Evolutionary conservation across 129 eudicot genomes (phyloP), one percentile per base, ranked within the genome.

Genomic region (Pseudognaphalium luteoalbum): DNA sequence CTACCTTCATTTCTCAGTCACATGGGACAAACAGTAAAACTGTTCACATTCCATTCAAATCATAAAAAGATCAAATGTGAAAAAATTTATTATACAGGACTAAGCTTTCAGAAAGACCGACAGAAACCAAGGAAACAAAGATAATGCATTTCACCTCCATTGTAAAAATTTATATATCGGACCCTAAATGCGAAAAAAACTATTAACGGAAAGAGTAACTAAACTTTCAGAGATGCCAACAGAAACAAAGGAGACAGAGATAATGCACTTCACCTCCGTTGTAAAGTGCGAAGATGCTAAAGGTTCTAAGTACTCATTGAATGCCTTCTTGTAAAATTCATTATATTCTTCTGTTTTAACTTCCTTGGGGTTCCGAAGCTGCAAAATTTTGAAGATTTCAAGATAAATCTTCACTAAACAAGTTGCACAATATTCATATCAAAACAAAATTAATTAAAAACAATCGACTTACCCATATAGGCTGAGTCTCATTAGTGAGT

Each of bases 211-310:
- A 10, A 54, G 17, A 75, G 59, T 14, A 32, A 34, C 35, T 47
- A 66, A 30, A 47, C 10, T 76, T 65, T 4, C 8, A 21, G 7
- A 16, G 1, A 61, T 39, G 30, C 25, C 30, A 25, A 69, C 62
- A 9, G 6, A 73, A 72, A 72, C 12, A 9, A 35, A 3, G 4
- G 63, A 56, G 20, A 66, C 14, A 50, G 28, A 73, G 19, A 73
- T n/a, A 66, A 35, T n/a, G 51, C 69, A 73, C 47, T 32, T 61
- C 70, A 94, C 99, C 97, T 91, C 99, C 22, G 97, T 94, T 57
- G 97, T 91, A 61, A 94, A 91, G 83, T 94, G 99, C 16, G 99
- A 89, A 71, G 99, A 89, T 51, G 99, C 99, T 83, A 94, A 79
- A 75, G 99, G 99, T 15, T 94, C 97, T 56, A 91, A 44, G 81